Base-by-base conservation (phyloP, 768 basidiomycete species). In the Floccularia luteovirens region DNA sequence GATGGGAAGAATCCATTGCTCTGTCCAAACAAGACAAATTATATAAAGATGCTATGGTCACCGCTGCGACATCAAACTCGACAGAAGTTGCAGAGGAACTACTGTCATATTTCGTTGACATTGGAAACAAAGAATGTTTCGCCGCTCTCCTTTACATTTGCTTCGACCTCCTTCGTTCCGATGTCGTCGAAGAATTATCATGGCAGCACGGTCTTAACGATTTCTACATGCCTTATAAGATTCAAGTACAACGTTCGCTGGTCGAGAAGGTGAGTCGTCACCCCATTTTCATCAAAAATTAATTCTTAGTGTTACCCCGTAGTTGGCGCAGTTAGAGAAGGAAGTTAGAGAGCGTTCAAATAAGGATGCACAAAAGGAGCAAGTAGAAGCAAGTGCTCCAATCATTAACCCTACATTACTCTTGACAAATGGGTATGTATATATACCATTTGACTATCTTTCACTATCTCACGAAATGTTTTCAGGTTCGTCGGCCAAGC, bases 91-190 rank as follows among this genome's bases (percentile, higher is more conserved):
- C 92, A 3, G 94, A 99, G 60, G 96, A 98, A 37, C 72, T 98
- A 13, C 70, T 98, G 19, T 83, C 84, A 3, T 98, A 98, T 69
- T 99, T 98, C 56, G 92, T 96, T 42, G 89, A 91, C 62, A 97
- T 99, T 48, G 96, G 96, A 24, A 94, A 94, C 74, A 93, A 92
- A 65, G 96, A 99, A 57, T 94, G 91, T 62, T 99, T 94, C 60
- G 85, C 90, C 0, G 90, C 86, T 1, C 67, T 85, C 46, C 76
- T 98, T 17, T 98, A 81, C 51, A 75, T 86, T 38, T 96, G 92
- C 68, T 99, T 92, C 67, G 94, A 99, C 63, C 72, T 98, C n/a
- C 66, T 98, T 39, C 83, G 90, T 32, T 76, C 91, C 2, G 94
- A 98, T 54, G 62, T 93, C 41, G 90, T 96, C 20, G 87, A 92